Percentiles rank a stretch among this genome's conserved stretches.
Conservation (phyloP, 208 protist species). For the Leishmania mexicana region DNA sequence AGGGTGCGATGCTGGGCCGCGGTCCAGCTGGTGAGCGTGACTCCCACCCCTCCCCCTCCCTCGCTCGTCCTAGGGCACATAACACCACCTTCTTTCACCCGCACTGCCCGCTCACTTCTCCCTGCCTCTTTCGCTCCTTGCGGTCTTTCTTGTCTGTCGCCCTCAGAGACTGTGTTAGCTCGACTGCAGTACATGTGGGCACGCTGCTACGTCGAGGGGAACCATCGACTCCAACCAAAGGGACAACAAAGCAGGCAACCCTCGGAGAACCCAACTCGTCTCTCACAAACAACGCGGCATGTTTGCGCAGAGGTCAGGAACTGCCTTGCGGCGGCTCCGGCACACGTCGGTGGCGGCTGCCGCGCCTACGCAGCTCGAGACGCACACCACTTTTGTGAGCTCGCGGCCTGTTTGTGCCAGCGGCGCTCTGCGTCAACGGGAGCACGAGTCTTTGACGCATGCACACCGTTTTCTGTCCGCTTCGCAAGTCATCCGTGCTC, state of each 20-base stretch:
- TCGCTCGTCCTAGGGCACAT: background rate
- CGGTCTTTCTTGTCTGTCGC: background rate
- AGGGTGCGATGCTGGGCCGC: background rate
- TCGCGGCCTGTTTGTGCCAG: background rate
- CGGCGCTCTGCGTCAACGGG: background rate
- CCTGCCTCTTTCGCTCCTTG: background rate
- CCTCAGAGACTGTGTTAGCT: background rate
- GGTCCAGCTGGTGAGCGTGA: background rate
- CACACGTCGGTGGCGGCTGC: background rate
- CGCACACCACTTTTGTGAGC: background rate
- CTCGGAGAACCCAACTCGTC: background rate
- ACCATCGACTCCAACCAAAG: background rate
- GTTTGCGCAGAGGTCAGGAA: background rate
- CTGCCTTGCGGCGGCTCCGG: background rate
- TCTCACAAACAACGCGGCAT: background rate
- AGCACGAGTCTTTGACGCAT: background rate
- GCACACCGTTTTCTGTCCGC: slow-evolving; percentile 4
- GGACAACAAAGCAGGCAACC: background rate
- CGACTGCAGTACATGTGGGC: background rate
- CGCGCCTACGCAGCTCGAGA: background rate
- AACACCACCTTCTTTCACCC: background rate
- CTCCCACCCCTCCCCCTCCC: background rate
- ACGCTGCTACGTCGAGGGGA: background rate
- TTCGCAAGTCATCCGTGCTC: background rate
- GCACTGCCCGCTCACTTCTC: background rate